Conservation (phyloP, 441 rosid genomes). For the Cnidoscolus chayamansa region DNA sequence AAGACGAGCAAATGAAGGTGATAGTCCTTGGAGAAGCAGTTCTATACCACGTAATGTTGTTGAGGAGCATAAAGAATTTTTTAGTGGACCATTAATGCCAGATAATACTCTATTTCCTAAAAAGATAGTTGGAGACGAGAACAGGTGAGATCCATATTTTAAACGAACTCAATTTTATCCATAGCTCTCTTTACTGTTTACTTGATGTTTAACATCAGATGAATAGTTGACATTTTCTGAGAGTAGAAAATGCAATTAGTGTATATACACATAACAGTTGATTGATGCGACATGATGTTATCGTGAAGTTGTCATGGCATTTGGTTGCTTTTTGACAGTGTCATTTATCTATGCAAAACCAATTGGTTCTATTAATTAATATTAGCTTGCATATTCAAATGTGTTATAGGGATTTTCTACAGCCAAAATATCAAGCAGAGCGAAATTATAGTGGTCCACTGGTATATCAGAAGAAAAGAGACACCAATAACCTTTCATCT, state of each 20-base stretch:
- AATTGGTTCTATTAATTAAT: constrained; percentile 6
- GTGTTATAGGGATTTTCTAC: constrained; percentile 60
- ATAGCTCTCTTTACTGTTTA: not conserved
- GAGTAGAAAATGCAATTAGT: not conserved
- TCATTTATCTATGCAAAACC: not conserved
- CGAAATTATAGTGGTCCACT: constrained; percentile 79
- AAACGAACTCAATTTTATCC: constrained; percentile 4
- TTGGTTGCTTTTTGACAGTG: constrained; percentile 2
- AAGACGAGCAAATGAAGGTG: constrained; percentile 44
- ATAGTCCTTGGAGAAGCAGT: constrained; percentile 41
- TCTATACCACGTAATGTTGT: constrained; percentile 40
- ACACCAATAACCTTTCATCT: constrained; percentile 48
- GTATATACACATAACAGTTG: not conserved
- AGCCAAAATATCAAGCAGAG: constrained; percentile 59
- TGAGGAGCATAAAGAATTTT: constrained; percentile 50
- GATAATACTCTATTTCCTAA: constrained; percentile 55
- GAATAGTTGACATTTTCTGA: not conserved
- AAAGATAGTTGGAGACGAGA: constrained; percentile 52
- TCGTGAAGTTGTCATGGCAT: not conserved
- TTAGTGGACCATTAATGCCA: constrained; percentile 65
- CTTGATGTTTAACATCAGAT: not conserved
- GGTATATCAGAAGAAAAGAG: constrained; percentile 60
- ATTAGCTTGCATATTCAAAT: constrained; percentile 23
- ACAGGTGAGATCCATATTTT: constrained; percentile 49
- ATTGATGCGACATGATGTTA: not conserved